Evolutionary conservation across 805 yeast genomes (phyloP).

Genomic region (Cephaloascus fragrans): DNA sequence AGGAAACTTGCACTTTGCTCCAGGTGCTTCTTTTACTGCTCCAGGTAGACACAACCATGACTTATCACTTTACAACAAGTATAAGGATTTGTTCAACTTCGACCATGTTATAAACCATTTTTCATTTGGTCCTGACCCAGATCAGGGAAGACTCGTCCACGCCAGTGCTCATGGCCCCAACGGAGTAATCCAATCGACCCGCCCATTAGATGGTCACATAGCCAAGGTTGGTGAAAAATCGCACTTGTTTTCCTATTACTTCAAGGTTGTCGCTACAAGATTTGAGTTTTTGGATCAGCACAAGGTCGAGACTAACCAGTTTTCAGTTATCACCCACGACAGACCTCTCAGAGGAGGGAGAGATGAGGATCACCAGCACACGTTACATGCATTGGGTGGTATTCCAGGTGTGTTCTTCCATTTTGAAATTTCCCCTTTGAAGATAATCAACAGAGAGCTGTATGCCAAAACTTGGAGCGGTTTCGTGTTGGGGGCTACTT

Average conservation of each 20-base stretch:
- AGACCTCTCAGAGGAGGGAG: slow-evolving; percentile 80
- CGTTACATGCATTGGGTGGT: slow-evolving; percentile 77
- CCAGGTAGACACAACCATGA: slow-evolving; percentile 75
- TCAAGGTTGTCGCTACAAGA: slow-evolving; percentile 86
- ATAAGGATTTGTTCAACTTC: slow-evolving; percentile 53
- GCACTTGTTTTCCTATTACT: slow-evolving; percentile 65
- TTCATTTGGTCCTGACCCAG: slow-evolving; percentile 64
- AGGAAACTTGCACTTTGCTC: slow-evolving; percentile 93
- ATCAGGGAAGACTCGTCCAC: not conserved
- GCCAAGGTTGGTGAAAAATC: slow-evolving; percentile 36
- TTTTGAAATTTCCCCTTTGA: slow-evolving; percentile 89
- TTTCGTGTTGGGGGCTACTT: slow-evolving; percentile 70
- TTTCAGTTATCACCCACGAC: slow-evolving; percentile 80
- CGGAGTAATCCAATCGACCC: slow-evolving; percentile 31
- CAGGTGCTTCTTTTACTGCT: slow-evolving; percentile 67
- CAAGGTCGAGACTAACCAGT: slow-evolving; percentile 74
- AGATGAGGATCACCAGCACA: slow-evolving; percentile 86
- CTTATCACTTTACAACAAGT: slow-evolving; percentile 55
- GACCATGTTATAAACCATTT: slow-evolving; percentile 73
- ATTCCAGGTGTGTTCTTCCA: slow-evolving; percentile 81
- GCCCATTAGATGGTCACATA: slow-evolving; percentile 56
- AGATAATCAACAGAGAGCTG: slow-evolving; percentile 77
- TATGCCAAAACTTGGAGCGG: slow-evolving; percentile 73
- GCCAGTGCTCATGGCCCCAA: slow-evolving; percentile 7
- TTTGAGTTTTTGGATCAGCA: slow-evolving; percentile 55